These are phyloP conservation scores for Oenanthe javanica DNA, from an alignment of 140 eudicot genomes.

Conservation along the genomic window DNA sequence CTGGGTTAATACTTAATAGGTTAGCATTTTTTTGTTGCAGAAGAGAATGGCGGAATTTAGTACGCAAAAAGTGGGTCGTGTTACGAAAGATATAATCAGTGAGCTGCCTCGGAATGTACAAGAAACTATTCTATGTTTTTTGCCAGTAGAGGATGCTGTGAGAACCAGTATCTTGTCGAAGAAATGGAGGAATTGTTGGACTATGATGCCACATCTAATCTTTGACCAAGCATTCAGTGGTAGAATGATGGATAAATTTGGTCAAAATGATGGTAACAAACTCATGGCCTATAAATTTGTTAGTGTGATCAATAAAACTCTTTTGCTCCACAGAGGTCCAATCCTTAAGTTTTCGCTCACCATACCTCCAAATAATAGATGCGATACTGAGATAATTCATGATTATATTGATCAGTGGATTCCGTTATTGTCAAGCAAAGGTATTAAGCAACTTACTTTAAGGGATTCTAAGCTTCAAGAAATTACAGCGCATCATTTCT, in stretches of 20 bases:
- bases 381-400: too few relatives aligned
- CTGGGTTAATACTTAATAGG: too few relatives aligned
- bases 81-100: not conserved
- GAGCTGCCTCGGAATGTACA: not conserved
- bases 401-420: too few relatives aligned
- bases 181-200: not conserved
- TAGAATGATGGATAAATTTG: not conserved
- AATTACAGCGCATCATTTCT: too few relatives aligned
- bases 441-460: too few relatives aligned
- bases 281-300: not conserved
- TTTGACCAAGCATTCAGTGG: not conserved
- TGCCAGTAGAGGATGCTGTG: not conserved
- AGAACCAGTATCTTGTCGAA: not conserved
- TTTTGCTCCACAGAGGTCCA: not conserved
- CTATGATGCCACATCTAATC: not conserved
- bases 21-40: too few relatives aligned
- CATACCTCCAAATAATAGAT: not conserved
- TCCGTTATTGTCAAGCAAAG: too few relatives aligned
- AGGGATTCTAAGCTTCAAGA: too few relatives aligned
- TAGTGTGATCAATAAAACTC: not conserved
- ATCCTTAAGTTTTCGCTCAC: not conserved
- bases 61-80: too few relatives aligned
- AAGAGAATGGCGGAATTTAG: too few relatives aligned
- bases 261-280: not conserved
- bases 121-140: not conserved